These are phyloP conservation scores for Candida alai DNA, from an alignment of 805 yeast species.

Conservation along the genomic window DNA sequence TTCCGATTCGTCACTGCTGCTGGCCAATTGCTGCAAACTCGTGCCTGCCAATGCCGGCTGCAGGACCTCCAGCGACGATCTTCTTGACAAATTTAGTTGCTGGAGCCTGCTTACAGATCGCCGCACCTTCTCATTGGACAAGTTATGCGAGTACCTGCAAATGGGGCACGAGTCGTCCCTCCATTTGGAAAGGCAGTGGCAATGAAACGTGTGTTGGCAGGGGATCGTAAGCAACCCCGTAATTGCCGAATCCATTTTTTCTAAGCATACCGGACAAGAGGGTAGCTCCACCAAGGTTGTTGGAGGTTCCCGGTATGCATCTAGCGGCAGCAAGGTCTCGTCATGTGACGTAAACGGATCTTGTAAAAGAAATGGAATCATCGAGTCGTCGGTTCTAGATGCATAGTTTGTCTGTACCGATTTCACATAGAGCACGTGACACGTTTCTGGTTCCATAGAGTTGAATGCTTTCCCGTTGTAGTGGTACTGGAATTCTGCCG, in stretches of 20 bases:
- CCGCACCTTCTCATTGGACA: conserved; percentile 32
- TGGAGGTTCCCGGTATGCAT: not conserved
- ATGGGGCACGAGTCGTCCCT: conserved; percentile 88
- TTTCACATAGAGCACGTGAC: conserved; percentile 72
- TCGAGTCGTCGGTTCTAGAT: conserved; percentile 13
- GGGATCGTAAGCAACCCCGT: conserved; percentile 85
- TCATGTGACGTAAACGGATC: conserved; percentile 64
- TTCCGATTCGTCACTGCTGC: conserved; percentile 13
- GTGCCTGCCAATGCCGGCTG: not conserved
- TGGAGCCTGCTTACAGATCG: conserved; percentile 31
- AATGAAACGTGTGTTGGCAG: conserved; percentile 91
- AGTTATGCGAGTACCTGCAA: conserved; percentile 67
- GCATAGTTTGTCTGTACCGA: conserved; percentile 43
- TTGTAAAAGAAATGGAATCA: conserved; percentile 62
- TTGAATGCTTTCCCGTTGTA: conserved; percentile 76
- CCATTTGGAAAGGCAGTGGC: conserved; percentile 86
- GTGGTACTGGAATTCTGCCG: conserved; percentile 59
- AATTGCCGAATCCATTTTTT: conserved; percentile 74
- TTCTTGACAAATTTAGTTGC: conserved; percentile 18
- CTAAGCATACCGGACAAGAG: conserved; percentile 90
- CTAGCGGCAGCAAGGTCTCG: not conserved
- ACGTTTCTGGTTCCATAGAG: conserved; percentile 84
- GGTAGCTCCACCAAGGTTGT: conserved; percentile 58
- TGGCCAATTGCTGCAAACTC: not conserved
- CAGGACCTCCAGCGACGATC: not conserved